phyloP scores from a whole-genome alignment of 148 eudicot species.

The Dianthus caryophyllus region DNA sequence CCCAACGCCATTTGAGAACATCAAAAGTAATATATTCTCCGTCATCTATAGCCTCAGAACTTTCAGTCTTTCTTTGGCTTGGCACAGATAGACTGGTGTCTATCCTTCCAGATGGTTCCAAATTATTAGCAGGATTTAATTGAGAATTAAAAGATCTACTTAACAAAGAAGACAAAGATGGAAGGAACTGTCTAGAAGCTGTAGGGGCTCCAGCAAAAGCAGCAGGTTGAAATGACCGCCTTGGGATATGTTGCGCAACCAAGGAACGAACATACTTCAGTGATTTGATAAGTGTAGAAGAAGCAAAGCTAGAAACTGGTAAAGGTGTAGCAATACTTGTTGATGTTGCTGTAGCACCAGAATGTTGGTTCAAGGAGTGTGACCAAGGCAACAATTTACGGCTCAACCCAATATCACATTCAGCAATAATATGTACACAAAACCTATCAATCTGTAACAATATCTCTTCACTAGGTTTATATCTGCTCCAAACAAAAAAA shows the following conservation, averaged over 20 bases:
- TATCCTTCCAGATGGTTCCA: slow-evolving; percentile 62
- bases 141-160: slow-evolving; percentile 94
- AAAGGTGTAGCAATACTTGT: slow-evolving; percentile 47
- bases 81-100: slow-evolving; percentile 59
- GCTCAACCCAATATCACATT: slow-evolving; percentile 68
- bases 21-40: slow-evolving; percentile 69
- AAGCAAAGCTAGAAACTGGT: slow-evolving; percentile 93
- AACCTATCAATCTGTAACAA: slow-evolving; percentile 84
- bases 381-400: slow-evolving; percentile 66
- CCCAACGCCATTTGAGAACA: slow-evolving; percentile 94
- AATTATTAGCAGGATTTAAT: slow-evolving; percentile 58
- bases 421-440: slow-evolving; percentile 76
- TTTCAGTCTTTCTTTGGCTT: slow-evolving; percentile 57
- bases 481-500: slow-evolving; percentile 45
- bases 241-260: slow-evolving; percentile 83
- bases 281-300: slow-evolving; percentile 74
- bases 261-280: slow-evolving; percentile 91
- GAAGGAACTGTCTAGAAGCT: slow-evolving; percentile 84
- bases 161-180: slow-evolving; percentile 76
- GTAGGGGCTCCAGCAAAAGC: slow-evolving; percentile 80
- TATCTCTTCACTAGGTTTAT: slow-evolving; percentile 94
- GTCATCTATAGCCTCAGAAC: slow-evolving; percentile 53
- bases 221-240: slow-evolving; percentile 80
- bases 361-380: slow-evolving; percentile 52
- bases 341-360: slow-evolving; percentile 39